phyloP scores from a whole-genome alignment of 2,329 filamentous ascomycete species.

The Aspergillus sp. region DNA sequence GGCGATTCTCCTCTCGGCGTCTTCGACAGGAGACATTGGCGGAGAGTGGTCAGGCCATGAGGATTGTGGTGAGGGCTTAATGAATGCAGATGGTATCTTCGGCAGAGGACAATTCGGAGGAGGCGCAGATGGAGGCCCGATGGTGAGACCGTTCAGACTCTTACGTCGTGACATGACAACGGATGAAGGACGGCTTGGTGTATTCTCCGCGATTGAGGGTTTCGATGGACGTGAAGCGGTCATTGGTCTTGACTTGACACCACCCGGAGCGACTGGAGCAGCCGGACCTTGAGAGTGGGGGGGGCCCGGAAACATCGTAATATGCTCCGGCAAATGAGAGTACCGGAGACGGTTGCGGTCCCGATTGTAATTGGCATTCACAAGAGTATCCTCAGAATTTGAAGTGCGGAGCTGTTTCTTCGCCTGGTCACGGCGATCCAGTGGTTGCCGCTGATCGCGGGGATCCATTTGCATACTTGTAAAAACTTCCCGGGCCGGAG shows the following conservation, averaged over 20 bases:
- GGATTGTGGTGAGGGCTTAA: constrained; percentile 13
- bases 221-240: not conserved
- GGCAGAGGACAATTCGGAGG: constrained; percentile 41
- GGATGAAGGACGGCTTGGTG: constrained; percentile 14
- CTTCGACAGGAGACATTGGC: constrained; percentile 11
- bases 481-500: constrained; percentile 32
- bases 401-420: constrained; percentile 32
- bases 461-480: constrained; percentile 28
- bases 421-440: constrained; percentile 19
- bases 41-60: constrained; percentile 14
- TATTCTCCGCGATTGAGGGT: not conserved
- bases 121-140: constrained; percentile 37
- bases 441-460: constrained; percentile 23
- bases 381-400: constrained; percentile 36
- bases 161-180: constrained; percentile 34
- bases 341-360: constrained; percentile 18
- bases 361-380: constrained; percentile 19
- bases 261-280: not conserved
- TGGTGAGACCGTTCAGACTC: constrained; percentile 37
- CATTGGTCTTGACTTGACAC: not conserved
- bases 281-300: not conserved
- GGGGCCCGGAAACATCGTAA: not conserved
- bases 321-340: constrained; percentile 23
- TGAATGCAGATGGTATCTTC: constrained; percentile 33
- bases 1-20: constrained; percentile 15